These are phyloP conservation scores for Marsdenia floribunda DNA, from an alignment of 257 asterid genomes.

Conservation along the genomic window DNA sequence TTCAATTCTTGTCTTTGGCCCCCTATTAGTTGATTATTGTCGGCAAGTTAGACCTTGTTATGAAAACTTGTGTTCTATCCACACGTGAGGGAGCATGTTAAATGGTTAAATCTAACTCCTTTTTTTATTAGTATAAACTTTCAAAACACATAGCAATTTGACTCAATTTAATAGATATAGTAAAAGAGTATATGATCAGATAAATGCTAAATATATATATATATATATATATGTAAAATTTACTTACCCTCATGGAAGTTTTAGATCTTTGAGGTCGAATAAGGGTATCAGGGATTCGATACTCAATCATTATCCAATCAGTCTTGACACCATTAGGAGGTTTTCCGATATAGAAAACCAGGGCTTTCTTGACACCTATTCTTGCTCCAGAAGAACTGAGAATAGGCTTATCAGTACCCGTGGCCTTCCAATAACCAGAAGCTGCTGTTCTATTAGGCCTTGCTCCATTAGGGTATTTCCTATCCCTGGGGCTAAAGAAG, in stretches of 20 bases:
- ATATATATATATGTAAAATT: too few species aligned
- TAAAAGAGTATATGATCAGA: not conserved
- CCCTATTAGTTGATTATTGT: too few species aligned
- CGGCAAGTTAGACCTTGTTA: too few species aligned
- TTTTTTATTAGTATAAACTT: too few species aligned
- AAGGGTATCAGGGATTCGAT: slow-evolving; percentile 38
- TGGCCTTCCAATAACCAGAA: slow-evolving; percentile 70
- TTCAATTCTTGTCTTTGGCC: too few species aligned
- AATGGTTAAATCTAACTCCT: too few species aligned
- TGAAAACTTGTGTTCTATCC: too few species aligned
- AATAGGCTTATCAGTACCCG: slow-evolving; percentile 51
- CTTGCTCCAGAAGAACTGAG: slow-evolving; percentile 35
- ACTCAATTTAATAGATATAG: too few species aligned
- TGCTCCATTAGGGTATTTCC: slow-evolving; percentile 61
- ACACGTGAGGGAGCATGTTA: too few species aligned
- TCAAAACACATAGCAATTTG: not conserved
- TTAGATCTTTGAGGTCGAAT: slow-evolving; percentile 34
- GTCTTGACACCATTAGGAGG: slow-evolving; percentile 48
- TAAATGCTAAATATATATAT: not conserved
- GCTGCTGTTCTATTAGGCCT: slow-evolving; percentile 55
- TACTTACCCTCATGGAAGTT: slow-evolving; percentile 64
- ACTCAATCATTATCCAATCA: slow-evolving; percentile 65
- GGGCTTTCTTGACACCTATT: slow-evolving; percentile 53
- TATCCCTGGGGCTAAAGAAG: slow-evolving; percentile 63
- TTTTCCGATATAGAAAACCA: slow-evolving; percentile 56